A percentile compares a stretch with the other conserved stretches of the same genome.
Conservation (phyloP, 148 eudicot species). For the Chenopodium formosanum region DNA sequence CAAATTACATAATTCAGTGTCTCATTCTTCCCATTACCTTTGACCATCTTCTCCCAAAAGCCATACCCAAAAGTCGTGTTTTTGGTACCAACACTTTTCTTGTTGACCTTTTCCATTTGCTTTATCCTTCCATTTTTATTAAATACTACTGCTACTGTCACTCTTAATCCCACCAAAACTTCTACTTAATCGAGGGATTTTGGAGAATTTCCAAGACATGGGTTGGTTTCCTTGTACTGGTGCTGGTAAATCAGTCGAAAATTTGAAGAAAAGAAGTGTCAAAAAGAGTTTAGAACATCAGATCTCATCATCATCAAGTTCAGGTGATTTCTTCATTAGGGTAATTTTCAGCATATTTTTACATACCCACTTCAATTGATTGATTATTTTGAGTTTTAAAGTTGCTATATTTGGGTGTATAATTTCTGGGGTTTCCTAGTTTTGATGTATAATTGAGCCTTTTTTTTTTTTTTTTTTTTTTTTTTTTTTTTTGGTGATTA, state of each 20-base stretch:
- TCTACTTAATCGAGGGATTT: neutral
- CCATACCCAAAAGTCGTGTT: slow-evolving; percentile 11
- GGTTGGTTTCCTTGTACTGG: slow-evolving; percentile 22
- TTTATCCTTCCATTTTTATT: neutral
- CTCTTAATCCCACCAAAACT: neutral
- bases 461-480: neutral
- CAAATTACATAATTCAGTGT: neutral
- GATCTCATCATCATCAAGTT: slow-evolving; percentile 14
- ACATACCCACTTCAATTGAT: neutral
- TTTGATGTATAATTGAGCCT: neutral
- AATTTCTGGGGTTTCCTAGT: neutral
- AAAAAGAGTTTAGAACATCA: slow-evolving; percentile 6
- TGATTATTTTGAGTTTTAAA: neutral
- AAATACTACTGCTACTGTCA: neutral
- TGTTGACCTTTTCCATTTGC: slow-evolving; percentile 6
- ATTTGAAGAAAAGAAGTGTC: neutral
- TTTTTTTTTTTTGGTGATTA: neutral
- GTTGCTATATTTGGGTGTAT: neutral
- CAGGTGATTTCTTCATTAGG: slow-evolving; percentile 4
- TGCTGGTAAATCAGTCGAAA: slow-evolving; percentile 1
- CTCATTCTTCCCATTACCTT: neutral
- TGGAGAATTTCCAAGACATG: neutral
- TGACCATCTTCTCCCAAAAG: neutral
- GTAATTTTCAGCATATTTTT: neutral
- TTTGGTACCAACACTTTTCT: slow-evolving; percentile 7